Evolutionary conservation across 2,329 filamentous ascomycete genomes (phyloP).

Genomic region (Calonectria fujianensis): DNA sequence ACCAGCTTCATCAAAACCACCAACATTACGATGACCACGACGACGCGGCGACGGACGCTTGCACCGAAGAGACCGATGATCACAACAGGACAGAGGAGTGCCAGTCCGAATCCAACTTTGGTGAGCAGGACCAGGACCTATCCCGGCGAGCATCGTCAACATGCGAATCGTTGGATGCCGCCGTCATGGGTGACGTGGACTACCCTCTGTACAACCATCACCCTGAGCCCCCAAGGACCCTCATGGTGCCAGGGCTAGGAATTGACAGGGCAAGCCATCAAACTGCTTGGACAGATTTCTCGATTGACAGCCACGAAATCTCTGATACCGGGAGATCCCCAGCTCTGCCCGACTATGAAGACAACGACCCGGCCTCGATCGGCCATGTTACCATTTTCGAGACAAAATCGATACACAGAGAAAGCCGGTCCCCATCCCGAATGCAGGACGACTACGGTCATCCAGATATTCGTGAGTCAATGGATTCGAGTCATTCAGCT

Average conservation of each 20-base stretch:
- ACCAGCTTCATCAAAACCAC: constrained; percentile 50
- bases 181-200: constrained; percentile 54
- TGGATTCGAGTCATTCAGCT: constrained; percentile 54
- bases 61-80: constrained; percentile 61
- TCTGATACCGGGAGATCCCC: constrained; percentile 57
- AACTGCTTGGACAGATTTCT: constrained; percentile 77
- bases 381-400: constrained; percentile 60
- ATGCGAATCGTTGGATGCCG: constrained; percentile 63
- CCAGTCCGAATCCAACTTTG: constrained; percentile 54
- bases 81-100: constrained; percentile 55
- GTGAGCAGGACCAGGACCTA: constrained; percentile 55
- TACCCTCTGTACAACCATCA: constrained; percentile 53
- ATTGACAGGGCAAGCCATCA: constrained; percentile 72
- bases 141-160: constrained; percentile 65
- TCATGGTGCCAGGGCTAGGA: constrained; percentile 68
- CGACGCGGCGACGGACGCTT: constrained; percentile 60
- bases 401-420: constrained; percentile 54
- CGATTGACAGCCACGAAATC: constrained; percentile 71
- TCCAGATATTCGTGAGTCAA: constrained; percentile 50
- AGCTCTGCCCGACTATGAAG: constrained; percentile 52
- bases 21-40: constrained; percentile 56
- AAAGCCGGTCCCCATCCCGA: constrained; percentile 48
- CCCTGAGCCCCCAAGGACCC: constrained; percentile 65
- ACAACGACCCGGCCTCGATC: constrained; percentile 54
- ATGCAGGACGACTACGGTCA: constrained; percentile 48